Base-by-base conservation (phyloP, 495 filamentous ascomycete genomes). In the Melanomma pulvis-pyrius region DNA sequence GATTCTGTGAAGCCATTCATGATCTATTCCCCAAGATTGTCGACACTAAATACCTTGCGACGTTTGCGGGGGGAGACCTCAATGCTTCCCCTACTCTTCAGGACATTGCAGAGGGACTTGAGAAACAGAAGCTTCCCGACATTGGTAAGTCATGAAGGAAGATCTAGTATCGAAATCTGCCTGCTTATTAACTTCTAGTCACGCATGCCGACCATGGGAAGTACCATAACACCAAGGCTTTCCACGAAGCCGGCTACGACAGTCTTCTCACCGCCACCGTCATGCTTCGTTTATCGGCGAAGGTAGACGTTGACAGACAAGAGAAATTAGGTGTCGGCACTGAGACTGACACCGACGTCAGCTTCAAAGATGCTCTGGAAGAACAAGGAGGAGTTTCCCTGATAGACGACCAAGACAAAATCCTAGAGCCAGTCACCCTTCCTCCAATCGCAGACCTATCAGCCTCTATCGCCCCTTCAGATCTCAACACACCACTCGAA, bases 1-100 rank as follows among this genome's bases (percentile, higher is more conserved):
- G 87, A 26, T 92, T 92, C 71, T 79, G 85, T 39, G 46, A 71
- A 1, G 67, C 74, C 21, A 77, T 87, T 22, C 80, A 86, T 63
- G 51, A 76, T 29, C 65, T 87, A 7, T 93, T 93, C 72, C 90
- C 92, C 0, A 57, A 81, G 19, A 75, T 94, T 17, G 76, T 92
- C 6, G 92, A 96, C 69, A 93, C 91, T 0, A 93, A 93, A 70
- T 92, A 87, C 64, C 80, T 96, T 58, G 83, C 85, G 21, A 87
- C 85, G 6, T 79, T 83, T 62, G 78, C 79, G 70, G 79, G 79
- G 71, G 79, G 82, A 44, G 79, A 79, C 24, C 81, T 79, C 17
- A 81, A 84, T 12, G 78, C 81, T 57, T 74, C 69, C 21, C 78
- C 83, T 1, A 83, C 83, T 17, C 70, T 90, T 34, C 75, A 82